Evolutionary conservation across 2,329 filamentous ascomycete genomes (phyloP).

Genomic region (Stachybotrys elegans): DNA sequence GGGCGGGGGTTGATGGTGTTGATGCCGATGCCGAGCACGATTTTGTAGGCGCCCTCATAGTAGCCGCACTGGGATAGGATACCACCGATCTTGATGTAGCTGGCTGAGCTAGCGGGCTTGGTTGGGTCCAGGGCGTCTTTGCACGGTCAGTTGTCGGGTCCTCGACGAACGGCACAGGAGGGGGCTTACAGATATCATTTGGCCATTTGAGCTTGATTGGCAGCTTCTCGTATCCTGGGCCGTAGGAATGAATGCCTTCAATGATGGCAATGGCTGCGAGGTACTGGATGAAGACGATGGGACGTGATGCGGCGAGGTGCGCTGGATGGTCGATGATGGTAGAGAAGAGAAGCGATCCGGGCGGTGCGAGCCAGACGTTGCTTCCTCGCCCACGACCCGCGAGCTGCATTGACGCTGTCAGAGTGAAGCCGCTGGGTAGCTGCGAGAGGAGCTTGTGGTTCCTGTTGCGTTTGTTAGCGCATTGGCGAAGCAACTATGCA

Average conservation of each 20-base stretch:
- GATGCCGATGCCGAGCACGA: constrained; percentile 80
- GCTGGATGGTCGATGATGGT: constrained; percentile 81
- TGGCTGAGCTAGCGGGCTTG: constrained; percentile 36
- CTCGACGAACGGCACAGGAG: rapidly evolving
- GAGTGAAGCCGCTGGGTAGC: constrained; percentile 80
- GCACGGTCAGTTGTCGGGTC: neutral
- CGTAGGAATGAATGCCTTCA: constrained; percentile 76
- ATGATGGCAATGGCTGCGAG: constrained; percentile 84
- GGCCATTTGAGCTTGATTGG: constrained; percentile 94
- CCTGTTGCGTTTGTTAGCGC: constrained; percentile 30
- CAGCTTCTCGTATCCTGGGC: constrained; percentile 65
- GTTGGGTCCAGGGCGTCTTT: constrained; percentile 62
- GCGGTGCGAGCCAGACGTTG: constrained; percentile 93
- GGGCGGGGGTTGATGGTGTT: constrained; percentile 82
- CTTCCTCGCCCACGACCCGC: constrained; percentile 82
- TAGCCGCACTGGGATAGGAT: constrained; percentile 90
- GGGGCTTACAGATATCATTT: constrained; percentile 74
- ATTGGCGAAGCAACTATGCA: neutral
- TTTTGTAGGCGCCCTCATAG: constrained; percentile 69
- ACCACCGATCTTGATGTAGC: constrained; percentile 86
- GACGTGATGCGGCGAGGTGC: constrained; percentile 63
- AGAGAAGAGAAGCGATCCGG: constrained; percentile 82
- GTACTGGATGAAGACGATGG: constrained; percentile 92
- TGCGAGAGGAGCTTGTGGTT: constrained; percentile 73
- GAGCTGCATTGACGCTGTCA: constrained; percentile 81